These are phyloP conservation scores for Raddia guianensis DNA, from an alignment of 176 grass and related monocot genomes.

Conservation along the genomic window DNA sequence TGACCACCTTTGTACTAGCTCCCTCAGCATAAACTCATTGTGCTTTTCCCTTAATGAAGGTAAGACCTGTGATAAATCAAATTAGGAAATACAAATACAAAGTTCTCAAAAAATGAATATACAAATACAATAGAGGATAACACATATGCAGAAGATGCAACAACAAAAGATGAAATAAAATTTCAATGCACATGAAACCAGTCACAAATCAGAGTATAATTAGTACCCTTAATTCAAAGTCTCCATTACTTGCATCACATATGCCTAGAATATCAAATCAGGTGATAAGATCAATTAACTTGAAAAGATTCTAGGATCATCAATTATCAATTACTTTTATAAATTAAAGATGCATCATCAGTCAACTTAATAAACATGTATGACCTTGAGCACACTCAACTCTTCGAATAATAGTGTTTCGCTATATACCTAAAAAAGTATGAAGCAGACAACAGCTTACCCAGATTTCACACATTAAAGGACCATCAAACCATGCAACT, in stretches of 20 bases:
- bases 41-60: slow-evolving; percentile 93
- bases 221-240: neutral
- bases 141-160: neutral
- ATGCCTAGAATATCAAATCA: neutral
- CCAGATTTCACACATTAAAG: neutral
- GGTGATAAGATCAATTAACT: neutral
- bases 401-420: neutral
- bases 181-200: neutral
- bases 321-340: neutral
- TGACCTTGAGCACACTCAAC: neutral
- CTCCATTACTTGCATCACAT: neutral
- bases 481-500: neutral
- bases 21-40: slow-evolving; percentile 85
- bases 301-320: neutral
- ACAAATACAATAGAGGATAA: neutral
- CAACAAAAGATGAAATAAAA: neutral
- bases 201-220: neutral
- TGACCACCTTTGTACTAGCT: slow-evolving; percentile 80
- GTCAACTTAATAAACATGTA: neutral
- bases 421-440: neutral
- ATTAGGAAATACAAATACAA: neutral
- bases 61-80: slow-evolving; percentile 59
- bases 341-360: slow-evolving; percentile 11
- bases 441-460: neutral
- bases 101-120: neutral